Percentiles rank a stretch among this genome's conserved stretches.
Conservation (phyloP, 176 grass and related monocot species). For the Zoysia pacifica region DNA sequence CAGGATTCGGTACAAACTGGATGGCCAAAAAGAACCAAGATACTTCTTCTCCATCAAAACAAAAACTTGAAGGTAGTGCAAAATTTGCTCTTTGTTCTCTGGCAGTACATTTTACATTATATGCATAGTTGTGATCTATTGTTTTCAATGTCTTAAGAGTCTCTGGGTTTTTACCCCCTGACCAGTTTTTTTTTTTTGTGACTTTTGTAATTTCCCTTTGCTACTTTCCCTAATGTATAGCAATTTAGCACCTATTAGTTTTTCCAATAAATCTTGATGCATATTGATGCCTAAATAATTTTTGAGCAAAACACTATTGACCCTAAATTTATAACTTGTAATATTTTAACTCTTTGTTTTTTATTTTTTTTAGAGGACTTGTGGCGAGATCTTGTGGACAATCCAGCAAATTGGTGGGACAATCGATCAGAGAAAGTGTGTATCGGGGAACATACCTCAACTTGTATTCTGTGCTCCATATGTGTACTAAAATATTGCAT, state of each 20-base stretch:
- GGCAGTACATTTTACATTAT: background rate
- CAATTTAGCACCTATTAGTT: background rate
- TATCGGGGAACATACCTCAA: background rate
- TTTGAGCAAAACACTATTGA: background rate
- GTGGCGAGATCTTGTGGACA: slow-evolving; percentile 70
- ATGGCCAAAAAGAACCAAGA: slow-evolving; percentile 26
- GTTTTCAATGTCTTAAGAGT: background rate
- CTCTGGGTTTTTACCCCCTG: background rate
- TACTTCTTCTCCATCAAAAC: slow-evolving; percentile 18
- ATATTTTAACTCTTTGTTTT: background rate
- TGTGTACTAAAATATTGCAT: slow-evolving; percentile 31
- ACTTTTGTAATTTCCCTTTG: background rate
- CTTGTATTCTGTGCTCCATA: background rate
- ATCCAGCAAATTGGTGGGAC: slow-evolving; percentile 79
- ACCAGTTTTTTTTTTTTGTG: background rate
- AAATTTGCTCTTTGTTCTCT: slow-evolving; percentile 14
- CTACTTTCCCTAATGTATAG: background rate
- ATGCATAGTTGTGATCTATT: background rate
- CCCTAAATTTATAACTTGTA: background rate
- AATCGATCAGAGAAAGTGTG: slow-evolving; percentile 61
- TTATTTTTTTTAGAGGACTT: slow-evolving; percentile 55
- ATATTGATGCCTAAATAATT: background rate
- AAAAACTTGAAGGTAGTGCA: slow-evolving; percentile 42
- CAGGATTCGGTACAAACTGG: slow-evolving; percentile 25
- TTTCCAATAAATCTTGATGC: background rate